Base-by-base conservation (phyloP, 2,329 filamentous ascomycete genomes). In the Diaporthe nobilis region DNA sequence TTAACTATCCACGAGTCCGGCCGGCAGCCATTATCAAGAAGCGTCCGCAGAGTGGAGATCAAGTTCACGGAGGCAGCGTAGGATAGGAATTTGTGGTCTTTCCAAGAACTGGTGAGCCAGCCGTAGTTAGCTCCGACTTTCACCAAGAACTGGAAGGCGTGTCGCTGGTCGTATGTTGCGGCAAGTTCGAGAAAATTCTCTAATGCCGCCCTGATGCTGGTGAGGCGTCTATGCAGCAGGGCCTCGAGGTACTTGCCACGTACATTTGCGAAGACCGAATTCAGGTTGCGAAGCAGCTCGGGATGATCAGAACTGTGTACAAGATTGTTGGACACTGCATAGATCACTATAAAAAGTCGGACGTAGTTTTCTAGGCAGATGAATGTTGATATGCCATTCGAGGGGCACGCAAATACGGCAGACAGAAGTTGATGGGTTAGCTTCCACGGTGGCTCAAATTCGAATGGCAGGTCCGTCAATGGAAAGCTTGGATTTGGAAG, bases 191-290 rank as follows among this genome's bases (percentile, higher is more conserved):
- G 28, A 13, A 71, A 2, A 5, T 15, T 12, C 15, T 71, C 67
- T 2, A 53, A 71, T 25, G 49, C 67, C 17, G 67, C 44, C 51
- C 67, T 31, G n/a, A 44, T 57, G n/a, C 67, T 71, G n/a, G 15
- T 15, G 20, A 71, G 49, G 1, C 49, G 37, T 6, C 51, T 44
- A 22, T 49, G 22, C 7, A 71, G 15, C 17, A 71, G 37, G 13
- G 9, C 49, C 15, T 57, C 13, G 5, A 71, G n/a, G 51, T 42
- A 6, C 5, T 57, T 22, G 49, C 8, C 5, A 6, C 34, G 34
- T 1, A 44, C 13, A 1, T 25, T 8, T 12, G 34, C 8, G n/a
- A 71, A 57, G 13, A 71, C 13, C 4, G 12, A 2, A 44, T 57
- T 37, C 34, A 71, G 17, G 1, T 57, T 71, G 13, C n/a, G 2